Evolutionary conservation across 2,329 filamentous ascomycete genomes (phyloP).

Genomic region (Phialophora expanda): DNA sequence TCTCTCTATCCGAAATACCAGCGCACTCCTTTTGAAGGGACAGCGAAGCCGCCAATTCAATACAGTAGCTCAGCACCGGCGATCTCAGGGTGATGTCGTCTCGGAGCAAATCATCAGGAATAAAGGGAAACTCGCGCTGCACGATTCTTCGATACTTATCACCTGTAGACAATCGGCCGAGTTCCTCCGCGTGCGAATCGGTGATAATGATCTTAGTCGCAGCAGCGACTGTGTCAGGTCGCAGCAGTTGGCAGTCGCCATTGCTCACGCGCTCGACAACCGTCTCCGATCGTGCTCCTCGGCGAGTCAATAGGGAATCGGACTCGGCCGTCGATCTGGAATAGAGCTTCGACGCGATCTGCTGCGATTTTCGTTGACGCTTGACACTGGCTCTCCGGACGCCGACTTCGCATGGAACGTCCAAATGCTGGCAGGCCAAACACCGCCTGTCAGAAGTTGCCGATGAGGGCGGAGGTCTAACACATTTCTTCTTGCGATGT

Average conservation of each 20-base stretch:
- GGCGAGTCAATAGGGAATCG: background rate
- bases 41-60: background rate
- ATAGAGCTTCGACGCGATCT: background rate
- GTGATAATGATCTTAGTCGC: background rate
- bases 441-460: background rate
- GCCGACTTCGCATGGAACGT: background rate
- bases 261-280: background rate
- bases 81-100: background rate
- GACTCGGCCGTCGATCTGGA: background rate
- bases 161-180: background rate
- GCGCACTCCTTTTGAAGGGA: background rate
- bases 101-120: background rate
- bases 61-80: background rate
- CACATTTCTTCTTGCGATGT: conserved; percentile 14
- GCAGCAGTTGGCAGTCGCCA: background rate
- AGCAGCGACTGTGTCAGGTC: background rate
- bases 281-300: background rate
- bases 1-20: background rate
- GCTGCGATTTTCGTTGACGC: background rate
- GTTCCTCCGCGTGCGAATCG: background rate
- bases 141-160: background rate
- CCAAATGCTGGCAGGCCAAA: background rate
- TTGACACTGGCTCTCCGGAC: background rate
- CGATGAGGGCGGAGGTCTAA: background rate
- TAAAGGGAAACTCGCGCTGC: background rate